phyloP scores from a whole-genome alignment of 2,329 filamentous ascomycete species.

The Macroventuria anomochaeta region DNA sequence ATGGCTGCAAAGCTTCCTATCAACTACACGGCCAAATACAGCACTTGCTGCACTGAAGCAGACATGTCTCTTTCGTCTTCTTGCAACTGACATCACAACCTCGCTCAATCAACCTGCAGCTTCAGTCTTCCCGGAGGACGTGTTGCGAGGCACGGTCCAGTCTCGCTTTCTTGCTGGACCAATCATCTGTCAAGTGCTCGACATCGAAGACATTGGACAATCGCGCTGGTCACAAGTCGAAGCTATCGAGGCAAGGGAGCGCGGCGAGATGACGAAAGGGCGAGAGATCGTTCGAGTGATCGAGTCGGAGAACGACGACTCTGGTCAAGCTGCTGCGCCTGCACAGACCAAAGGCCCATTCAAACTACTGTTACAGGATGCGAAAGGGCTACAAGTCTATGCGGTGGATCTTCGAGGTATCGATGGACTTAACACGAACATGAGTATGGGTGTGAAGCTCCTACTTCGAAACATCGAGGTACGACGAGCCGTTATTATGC shows the following conservation, averaged over 20 bases:
- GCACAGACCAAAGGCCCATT: slow-evolving; percentile 67
- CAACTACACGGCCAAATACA: slow-evolving; percentile 60
- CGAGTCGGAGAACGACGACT: slow-evolving; percentile 55
- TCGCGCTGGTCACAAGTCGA: slow-evolving; percentile 90
- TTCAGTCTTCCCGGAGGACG: slow-evolving; percentile 64
- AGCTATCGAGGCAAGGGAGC: slow-evolving; percentile 73
- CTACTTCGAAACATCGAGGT: slow-evolving; percentile 72
- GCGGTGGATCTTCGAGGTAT: slow-evolving; percentile 75
- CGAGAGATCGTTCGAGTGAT: slow-evolving; percentile 81
- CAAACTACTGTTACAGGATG: slow-evolving; percentile 83
- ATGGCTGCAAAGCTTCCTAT: slow-evolving; percentile 71
- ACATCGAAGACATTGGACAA: slow-evolving; percentile 80
- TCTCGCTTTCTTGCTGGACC: slow-evolving; percentile 66
- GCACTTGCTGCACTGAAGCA: slow-evolving; percentile 76
- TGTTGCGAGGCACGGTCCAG: slow-evolving; percentile 62
- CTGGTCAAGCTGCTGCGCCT: slow-evolving; percentile 31
- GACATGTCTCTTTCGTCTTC: slow-evolving; percentile 79
- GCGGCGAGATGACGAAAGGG: slow-evolving; percentile 76
- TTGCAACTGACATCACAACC: slow-evolving; percentile 76
- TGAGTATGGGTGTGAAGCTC: slow-evolving; percentile 82
- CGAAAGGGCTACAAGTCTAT: slow-evolving; percentile 67
- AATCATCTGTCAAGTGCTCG: slow-evolving; percentile 80
- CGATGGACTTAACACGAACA: slow-evolving; percentile 68
- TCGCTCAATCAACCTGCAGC: slow-evolving; percentile 55
- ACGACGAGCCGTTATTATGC: slow-evolving; percentile 76